Evolutionary conservation across 1,284 basidiomycete genomes (phyloP), one percentile per base, ranked within the genome.

Genomic region (Sporisorium sorghi): DNA sequence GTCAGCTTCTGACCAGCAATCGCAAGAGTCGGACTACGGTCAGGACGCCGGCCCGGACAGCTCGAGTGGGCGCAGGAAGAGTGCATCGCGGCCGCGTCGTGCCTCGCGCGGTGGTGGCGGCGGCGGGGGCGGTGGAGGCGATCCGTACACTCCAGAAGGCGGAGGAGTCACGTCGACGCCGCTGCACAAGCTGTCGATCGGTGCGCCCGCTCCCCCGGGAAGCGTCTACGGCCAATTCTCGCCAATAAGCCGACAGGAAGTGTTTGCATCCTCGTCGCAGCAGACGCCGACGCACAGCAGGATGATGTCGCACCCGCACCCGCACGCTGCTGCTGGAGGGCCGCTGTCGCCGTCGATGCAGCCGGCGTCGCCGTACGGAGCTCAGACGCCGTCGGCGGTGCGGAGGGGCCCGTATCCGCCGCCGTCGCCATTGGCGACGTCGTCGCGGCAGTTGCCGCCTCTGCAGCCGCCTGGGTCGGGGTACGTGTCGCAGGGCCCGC

Each of bases 121-220:
- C n/a, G n/a, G n/a, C n/a, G n/a, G n/a, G n/a, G n/a, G n/a, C n/a
- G n/a, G 51, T 19, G 56, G 28, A 19, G 58, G 51, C 12, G 53
- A 54, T 5, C 10, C 50, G 26, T 62, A 39, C 44, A 21, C 42
- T 5, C 8, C 47, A 5, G 54, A 65, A 14, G 57, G 24, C 9
- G 62, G 58, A n/a, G 62, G 58, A n/a, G 56, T 47, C 14, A 74
- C 66, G 0, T 62, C 60, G 24, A 75, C 68, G 5, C 73, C 73
- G n/a, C 56, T 75, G 47, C 73, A 75, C 51, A 71, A 75, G 58
- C 60, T 75, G 14, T 75, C 73, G 28, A 75, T 71, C 44, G 73
- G 73, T n/a, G 73, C 73, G 21, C 67, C 73, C 7, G 72, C 66
- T 37, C 72, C 66, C 0, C 23, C 68, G 9, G 56, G 67, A 11